Evolutionary conservation across 768 basidiomycete genomes (phyloP).

Genomic region (Naganishia onofrii): DNA sequence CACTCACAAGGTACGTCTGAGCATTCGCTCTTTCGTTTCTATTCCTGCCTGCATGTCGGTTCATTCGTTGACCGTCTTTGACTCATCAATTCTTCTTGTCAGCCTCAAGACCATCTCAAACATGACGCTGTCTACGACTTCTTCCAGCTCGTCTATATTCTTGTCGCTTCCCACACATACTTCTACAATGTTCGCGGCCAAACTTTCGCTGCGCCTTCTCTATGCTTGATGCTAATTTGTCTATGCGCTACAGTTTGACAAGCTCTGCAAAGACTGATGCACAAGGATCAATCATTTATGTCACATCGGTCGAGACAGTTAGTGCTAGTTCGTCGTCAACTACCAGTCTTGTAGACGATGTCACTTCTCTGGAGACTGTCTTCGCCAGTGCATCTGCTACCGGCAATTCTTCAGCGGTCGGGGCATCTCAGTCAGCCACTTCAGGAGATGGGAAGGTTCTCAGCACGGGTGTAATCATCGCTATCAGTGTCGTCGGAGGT

Average conservation of each 20-base stretch:
- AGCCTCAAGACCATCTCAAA: background rate
- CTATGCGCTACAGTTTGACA: background rate
- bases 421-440: slow-evolving; percentile 23
- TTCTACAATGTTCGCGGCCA: slow-evolving; percentile 11
- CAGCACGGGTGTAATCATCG: slow-evolving; percentile 44
- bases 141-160: background rate
- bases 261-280: slow-evolving; percentile 34
- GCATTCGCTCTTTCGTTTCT: background rate
- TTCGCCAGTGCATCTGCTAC: slow-evolving; percentile 32
- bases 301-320: slow-evolving; percentile 37
- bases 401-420: slow-evolving; percentile 31
- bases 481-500: slow-evolving; percentile 46
- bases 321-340: background rate
- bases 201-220: background rate
- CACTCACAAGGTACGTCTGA: background rate
- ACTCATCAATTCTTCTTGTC: background rate
- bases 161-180: slow-evolving; percentile 1
- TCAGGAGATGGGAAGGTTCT: slow-evolving; percentile 22
- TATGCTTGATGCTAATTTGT: background rate
- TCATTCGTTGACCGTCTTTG: background rate
- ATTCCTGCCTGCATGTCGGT: background rate
- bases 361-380: slow-evolving; percentile 33
- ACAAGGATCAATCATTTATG: slow-evolving; percentile 39
- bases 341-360: background rate
- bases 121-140: background rate